Conservation (phyloP, 176 grass and related monocot genomes). For the Microstegium vimineum region DNA sequence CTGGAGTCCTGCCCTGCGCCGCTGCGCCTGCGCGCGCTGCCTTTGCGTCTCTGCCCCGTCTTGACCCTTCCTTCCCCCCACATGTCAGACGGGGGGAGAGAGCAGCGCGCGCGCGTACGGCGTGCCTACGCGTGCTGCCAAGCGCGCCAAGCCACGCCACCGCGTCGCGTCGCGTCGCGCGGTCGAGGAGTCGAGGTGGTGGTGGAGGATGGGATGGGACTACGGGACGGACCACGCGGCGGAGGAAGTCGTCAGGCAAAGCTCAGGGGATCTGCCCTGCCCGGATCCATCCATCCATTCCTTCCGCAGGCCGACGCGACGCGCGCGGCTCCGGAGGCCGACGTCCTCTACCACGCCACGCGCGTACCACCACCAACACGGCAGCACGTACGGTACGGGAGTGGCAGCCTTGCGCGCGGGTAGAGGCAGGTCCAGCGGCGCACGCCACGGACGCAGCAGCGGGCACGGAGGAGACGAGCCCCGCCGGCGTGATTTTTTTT, state of each 20-base stretch:
- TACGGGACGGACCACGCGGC: neutral
- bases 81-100: neutral
- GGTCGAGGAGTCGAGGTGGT: neutral
- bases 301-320: neutral
- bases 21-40: neutral
- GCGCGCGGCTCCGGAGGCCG: too few relatives aligned
- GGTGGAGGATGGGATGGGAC: neutral
- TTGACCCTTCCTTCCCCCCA: neutral
- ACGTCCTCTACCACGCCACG: too few relatives aligned
- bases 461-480: too few relatives aligned
- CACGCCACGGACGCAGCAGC: neutral
- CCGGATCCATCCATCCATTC: too few relatives aligned
- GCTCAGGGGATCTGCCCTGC: neutral
- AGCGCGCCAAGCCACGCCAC: neutral
- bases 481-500: too few relatives aligned
- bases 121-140: conserved; percentile 22
- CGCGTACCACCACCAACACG: too few relatives aligned
- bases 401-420: neutral
- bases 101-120: neutral
- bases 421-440: neutral
- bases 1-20: neutral
- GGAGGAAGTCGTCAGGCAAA: neutral
- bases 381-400: neutral
- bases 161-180: neutral
- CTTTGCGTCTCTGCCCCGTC: conserved; percentile 12